Base-by-base conservation (phyloP, 2,329 filamentous ascomycete genomes). In the Trichoderma atroviride region DNA sequence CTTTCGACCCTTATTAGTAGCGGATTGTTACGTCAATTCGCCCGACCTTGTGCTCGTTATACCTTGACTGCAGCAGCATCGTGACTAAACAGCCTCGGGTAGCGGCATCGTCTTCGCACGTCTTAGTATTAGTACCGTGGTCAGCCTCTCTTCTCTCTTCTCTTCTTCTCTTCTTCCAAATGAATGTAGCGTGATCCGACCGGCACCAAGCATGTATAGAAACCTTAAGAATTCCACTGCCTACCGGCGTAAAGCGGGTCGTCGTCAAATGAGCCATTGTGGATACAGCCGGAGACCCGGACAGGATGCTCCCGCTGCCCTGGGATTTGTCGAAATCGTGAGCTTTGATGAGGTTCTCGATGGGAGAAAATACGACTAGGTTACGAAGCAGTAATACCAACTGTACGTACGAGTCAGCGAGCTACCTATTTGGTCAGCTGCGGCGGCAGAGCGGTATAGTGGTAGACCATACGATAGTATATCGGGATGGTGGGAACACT, bases 201-300 rank as follows among this genome's bases (percentile, higher is more conserved):
- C n/a, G 14, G 55, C 53, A 35, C 35, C n/a, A 37, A 47, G 22
- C 24, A 47, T 58, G 29, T 55, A 37, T 40, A 14, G 4, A 53
- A 19, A 16, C 52, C 40, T 37, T 37, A n/a, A 61, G 40, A 33
- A 50, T 43, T 16, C 29, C 37, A n/a, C 24, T 50, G 33, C 24
- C 16, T 55, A 22, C 58, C 22, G 58, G 43, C 24, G 61, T 33
- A 56, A 50, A 56, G 58, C 66, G 57, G 66, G 55, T 59, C 57
- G 57, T 52, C 61, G 50, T 47, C 66, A 37, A 69, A 69, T 69
- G 59, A 59, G 33, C 37, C 22, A n/a, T 29, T 43, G 66, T 69
- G 55, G 60, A 60, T 62, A 62, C 60, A 43, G 24, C 31, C 60
- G 59, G 24, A 40, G 29, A 47, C 24, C 37, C 53, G 59, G 53